Percentiles rank a stretch among this genome's conserved stretches.
These are phyloP conservation scores for Gnomoniopsis smithogilvyi DNA, from an alignment of 2,329 filamentous ascomycete species.

Conservation along the genomic window DNA sequence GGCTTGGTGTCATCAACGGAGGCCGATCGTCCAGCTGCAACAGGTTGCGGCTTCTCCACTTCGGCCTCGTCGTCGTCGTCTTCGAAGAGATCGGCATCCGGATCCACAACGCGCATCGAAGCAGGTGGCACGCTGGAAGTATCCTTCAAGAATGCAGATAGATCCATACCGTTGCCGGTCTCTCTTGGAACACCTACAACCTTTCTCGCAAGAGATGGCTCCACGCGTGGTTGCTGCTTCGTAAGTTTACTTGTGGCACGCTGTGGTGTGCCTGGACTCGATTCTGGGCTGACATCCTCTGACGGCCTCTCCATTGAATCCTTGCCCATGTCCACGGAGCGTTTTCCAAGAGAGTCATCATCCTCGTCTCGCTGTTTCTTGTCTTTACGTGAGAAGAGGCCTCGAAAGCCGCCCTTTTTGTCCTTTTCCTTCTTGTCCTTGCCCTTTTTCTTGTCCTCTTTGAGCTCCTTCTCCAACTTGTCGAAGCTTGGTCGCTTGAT, in stretches of 20 bases:
- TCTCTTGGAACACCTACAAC: constrained; percentile 27
- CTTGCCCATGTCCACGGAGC: constrained; percentile 53
- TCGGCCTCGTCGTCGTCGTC: constrained; percentile 32
- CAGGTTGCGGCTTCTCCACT: constrained; percentile 29
- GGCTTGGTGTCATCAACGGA: constrained; percentile 40
- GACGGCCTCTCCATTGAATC: constrained; percentile 42
- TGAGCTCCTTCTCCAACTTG: constrained; percentile 60
- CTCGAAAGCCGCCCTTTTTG: constrained; percentile 56
- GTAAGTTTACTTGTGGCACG: constrained; percentile 66
- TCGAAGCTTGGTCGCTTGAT: constrained; percentile 69
- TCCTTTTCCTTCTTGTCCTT: constrained; percentile 72
- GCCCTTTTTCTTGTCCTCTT: constrained; percentile 74
- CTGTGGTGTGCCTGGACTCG: constrained; percentile 35
- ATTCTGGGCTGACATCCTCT: constrained; percentile 27
- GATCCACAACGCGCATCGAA: constrained; percentile 57
- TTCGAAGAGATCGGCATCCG: constrained; percentile 40
- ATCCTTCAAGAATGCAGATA: constrained; percentile 39
- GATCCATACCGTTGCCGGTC: constrained; percentile 33
- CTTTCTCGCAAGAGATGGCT: constrained; percentile 45
- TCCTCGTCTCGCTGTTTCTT: constrained; percentile 58
- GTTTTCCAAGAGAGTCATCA: constrained; percentile 59
- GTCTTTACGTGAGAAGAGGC: constrained; percentile 61
- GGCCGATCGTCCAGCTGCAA: constrained; percentile 32
- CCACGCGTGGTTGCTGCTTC: constrained; percentile 56
- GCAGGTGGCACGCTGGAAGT: constrained; percentile 54